Evolutionary conservation across 2,329 filamentous ascomycete genomes (phyloP).

Genomic region (Plectosphaerella plurivora): DNA sequence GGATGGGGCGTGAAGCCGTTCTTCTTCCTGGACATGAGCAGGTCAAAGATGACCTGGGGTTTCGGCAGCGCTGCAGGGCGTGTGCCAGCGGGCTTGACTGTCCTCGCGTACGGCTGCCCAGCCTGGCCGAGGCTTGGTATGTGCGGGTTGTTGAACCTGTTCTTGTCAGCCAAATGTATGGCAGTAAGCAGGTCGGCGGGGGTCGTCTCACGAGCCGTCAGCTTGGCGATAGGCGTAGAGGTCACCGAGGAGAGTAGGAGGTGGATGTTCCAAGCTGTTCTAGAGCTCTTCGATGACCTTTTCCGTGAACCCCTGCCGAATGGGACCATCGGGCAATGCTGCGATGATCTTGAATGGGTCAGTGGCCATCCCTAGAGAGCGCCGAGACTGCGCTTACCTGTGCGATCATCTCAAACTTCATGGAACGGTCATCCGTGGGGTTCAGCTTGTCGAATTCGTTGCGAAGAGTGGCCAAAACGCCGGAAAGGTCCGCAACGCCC

Average conservation of each 20-base stretch:
- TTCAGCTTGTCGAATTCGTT: not conserved
- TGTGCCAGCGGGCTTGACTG: conserved; percentile 10
- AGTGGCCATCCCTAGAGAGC: no score
- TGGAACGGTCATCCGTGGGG: not conserved
- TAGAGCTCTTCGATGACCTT: conserved; percentile 12
- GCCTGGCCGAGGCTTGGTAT: conserved; percentile 18
- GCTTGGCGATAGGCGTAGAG: not conserved
- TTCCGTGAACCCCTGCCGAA: not conserved
- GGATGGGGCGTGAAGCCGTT: conserved; percentile 19
- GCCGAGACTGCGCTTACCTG: not conserved
- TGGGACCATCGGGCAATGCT: not conserved
- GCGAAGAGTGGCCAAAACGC: not conserved
- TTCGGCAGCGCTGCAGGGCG: conserved; percentile 6
- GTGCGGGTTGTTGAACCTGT: conserved; percentile 12
- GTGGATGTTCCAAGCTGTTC: conserved; percentile 14
- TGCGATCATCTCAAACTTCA: not conserved
- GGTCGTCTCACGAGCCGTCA: not conserved
- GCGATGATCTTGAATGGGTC: not conserved
- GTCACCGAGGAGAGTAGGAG: conserved; percentile 10
- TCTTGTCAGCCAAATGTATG: no score
- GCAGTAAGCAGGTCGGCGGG: no score
- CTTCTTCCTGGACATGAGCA: conserved; percentile 10
- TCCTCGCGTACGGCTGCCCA: conserved; percentile 23
- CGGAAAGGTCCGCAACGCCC: not conserved
- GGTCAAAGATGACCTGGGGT: conserved; percentile 14